Conservation (phyloP, 2,329 filamentous ascomycete species). For the Dactylonectria estremocensis region DNA sequence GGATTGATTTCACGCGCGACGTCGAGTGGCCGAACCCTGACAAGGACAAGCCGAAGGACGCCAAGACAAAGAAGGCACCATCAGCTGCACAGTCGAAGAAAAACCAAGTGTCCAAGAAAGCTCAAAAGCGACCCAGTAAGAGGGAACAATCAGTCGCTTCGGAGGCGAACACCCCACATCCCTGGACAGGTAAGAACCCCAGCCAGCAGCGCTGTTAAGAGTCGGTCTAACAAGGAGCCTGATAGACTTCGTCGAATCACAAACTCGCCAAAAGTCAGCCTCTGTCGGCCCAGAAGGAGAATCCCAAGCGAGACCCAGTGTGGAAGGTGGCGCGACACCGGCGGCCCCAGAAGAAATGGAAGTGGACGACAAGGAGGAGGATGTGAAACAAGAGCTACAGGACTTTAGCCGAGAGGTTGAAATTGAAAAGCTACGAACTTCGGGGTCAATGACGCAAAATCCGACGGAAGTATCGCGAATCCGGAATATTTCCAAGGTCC, state of each 20-base stretch:
- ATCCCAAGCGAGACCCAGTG: constrained; percentile 60
- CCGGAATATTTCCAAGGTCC: constrained; percentile 92
- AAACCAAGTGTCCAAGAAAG: constrained; percentile 70
- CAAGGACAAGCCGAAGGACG: constrained; percentile 83
- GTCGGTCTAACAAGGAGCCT: neutral
- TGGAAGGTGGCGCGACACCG: constrained; percentile 62
- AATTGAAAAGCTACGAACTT: constrained; percentile 94
- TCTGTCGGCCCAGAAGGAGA: constrained; percentile 61
- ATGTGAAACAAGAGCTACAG: constrained; percentile 63
- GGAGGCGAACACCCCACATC: constrained; percentile 68
- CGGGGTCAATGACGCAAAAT: constrained; percentile 98
- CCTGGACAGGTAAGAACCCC: constrained; percentile 59
- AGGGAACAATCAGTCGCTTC: constrained; percentile 69
- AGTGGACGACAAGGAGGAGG: constrained; percentile 65
- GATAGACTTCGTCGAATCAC: constrained; percentile 64
- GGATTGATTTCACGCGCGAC: constrained; percentile 90
- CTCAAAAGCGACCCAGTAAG: constrained; percentile 69
- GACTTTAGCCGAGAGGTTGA: constrained; percentile 88
- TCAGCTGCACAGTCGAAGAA: constrained; percentile 71
- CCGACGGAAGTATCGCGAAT: constrained; percentile 97
- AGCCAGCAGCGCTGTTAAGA: neutral
- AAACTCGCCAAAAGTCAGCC: constrained; percentile 61
- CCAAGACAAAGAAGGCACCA: constrained; percentile 80
- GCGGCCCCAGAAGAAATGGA: constrained; percentile 68
- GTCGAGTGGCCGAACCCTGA: constrained; percentile 97